Base-by-base conservation (phyloP, 2,329 filamentous ascomycete genomes). In the Zymoseptoria passerinii region DNA sequence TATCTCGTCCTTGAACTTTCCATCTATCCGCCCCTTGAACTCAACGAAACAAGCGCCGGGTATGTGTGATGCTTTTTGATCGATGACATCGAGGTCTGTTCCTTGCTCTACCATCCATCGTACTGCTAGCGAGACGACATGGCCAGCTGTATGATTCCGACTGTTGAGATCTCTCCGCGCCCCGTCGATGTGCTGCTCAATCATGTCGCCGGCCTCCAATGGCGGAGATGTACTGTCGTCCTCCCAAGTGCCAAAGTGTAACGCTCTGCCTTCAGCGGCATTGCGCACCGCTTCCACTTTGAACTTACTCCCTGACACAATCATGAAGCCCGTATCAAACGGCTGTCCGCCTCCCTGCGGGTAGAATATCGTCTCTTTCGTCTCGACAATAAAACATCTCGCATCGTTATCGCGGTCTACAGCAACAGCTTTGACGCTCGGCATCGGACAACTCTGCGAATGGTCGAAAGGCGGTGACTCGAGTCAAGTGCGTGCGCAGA, bases 291-390 rank as follows among this genome's bases (percentile, higher is more conserved):
- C 74, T 2, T 72, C 72, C 8, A 89, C 83, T 19, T 75, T 67
- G 63, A 88, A 85, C 0, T 53, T 55, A 19, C 66, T 7, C 20
- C 58, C 56, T 9, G 62, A 48, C 0, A 66, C 54, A 53, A 72
- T 73, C 61, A 90, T 86, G 48, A 68, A 73, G 19, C 87, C 87
- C 9, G 79, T 76, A 61, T 90, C 87, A 0, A 82, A 85, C 0
- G 87, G 87, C 66, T 90, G 87, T 7, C 87, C 87, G 60, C 87
- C 87, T 19, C 87, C 87, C 71, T 90, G 87, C 0, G 85, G 83
- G 61, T 90, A 85, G 72, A 90, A 90, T 61, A 90, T 85, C n/a
- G 87, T 90, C 52, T 81, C 73, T 1, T 81, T 75, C 0, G 84
- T 87, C 5, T 57, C 53, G 19, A 68, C 19, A 16, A 66, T 40